A percentile compares a stretch with the other conserved stretches of the same genome.
Evolutionary conservation across 768 basidiomycete species (phyloP).

Genomic region (Jaapia argillacea): DNA sequence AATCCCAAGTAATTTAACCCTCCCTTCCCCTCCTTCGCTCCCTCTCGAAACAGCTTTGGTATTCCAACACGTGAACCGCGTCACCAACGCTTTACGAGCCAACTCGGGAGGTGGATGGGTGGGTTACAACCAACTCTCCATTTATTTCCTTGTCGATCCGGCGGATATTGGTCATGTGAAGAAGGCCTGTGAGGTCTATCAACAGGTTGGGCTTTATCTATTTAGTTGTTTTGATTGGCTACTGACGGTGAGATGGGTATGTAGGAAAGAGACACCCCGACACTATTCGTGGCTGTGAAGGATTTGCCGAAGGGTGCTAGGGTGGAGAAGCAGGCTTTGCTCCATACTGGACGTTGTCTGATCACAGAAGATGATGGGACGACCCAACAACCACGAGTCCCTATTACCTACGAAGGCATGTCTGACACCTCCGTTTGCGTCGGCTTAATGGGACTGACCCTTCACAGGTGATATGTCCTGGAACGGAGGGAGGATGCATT

Average conservation of each 20-base stretch:
- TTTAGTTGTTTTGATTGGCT: neutral
- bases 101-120: conserved; percentile 48
- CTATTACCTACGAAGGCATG: too few species aligned
- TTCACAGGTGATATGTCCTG: conserved; percentile 3
- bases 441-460: too few species aligned
- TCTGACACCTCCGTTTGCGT: too few species aligned
- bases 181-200: conserved; percentile 22
- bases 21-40: conserved; percentile 53
- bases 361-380: conserved; percentile 36
- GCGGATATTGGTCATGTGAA: conserved; percentile 30
- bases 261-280: conserved; percentile 21
- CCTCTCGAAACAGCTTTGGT: conserved; percentile 61
- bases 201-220: conserved; percentile 11
- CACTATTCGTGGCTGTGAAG: conserved; percentile 52
- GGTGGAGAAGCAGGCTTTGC: conserved; percentile 66
- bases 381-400: too few species aligned
- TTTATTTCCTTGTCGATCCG: conserved; percentile 60
- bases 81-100: conserved; percentile 48
- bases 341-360: conserved; percentile 57
- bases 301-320: conserved; percentile 63
- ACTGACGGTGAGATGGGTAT: conserved; percentile 4
- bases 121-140: conserved; percentile 49
- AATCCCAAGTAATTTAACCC: conserved; percentile 57
- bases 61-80: conserved; percentile 70
- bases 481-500: conserved; percentile 21